Conservation (phyloP, 257 asterid genomes). For the Phtheirospermum japonicum region DNA sequence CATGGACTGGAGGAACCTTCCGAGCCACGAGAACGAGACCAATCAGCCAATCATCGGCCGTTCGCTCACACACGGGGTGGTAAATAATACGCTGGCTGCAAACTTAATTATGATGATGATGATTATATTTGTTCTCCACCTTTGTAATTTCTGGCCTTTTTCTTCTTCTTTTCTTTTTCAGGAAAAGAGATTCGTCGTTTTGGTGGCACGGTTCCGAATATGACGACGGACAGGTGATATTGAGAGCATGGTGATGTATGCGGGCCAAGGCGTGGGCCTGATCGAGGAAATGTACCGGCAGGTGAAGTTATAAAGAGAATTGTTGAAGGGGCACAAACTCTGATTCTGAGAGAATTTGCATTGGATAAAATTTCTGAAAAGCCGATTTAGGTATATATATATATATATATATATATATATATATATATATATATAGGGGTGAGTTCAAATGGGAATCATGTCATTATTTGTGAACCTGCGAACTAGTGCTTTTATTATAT, state of each 20-base stretch:
- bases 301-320: slow-evolving; percentile 57
- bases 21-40: slow-evolving; percentile 61
- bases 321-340: slow-evolving; percentile 62
- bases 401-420: too few relatives aligned
- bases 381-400: too few relatives aligned
- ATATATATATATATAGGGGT: too few relatives aligned
- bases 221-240: slow-evolving; percentile 61
- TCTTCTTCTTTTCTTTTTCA: slow-evolving; percentile 24
- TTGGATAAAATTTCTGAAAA: not conserved
- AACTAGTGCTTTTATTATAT: too few relatives aligned
- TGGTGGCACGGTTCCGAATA: slow-evolving; percentile 78
- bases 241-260: slow-evolving; percentile 87
- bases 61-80: slow-evolving; percentile 69
- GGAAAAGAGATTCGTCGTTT: slow-evolving; percentile 71
- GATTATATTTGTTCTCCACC: too few relatives aligned
- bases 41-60: slow-evolving; percentile 71
- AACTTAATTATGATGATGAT: too few relatives aligned
- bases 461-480: too few relatives aligned
- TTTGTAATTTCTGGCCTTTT: too few relatives aligned
- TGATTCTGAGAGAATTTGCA: slow-evolving; percentile 45
- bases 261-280: slow-evolving; percentile 62
- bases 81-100: slow-evolving; percentile 17
- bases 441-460: too few relatives aligned
- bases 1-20: slow-evolving; percentile 66
- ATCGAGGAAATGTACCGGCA: slow-evolving; percentile 69